Evolutionary conservation across 768 basidiomycete genomes (phyloP).

Genomic region (Hebeloma cylindrosporum): DNA sequence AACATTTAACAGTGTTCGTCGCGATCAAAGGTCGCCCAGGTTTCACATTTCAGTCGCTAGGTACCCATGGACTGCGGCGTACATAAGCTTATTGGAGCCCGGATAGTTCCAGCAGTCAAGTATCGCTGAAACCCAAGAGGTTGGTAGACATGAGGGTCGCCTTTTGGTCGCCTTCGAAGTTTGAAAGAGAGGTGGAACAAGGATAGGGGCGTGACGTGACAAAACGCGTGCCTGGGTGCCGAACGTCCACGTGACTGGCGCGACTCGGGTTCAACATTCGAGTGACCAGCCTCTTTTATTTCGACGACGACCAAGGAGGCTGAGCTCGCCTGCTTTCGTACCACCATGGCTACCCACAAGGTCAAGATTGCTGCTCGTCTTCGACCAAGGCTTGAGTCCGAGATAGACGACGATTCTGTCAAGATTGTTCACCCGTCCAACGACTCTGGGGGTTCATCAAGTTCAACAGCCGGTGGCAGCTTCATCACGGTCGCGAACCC

Average conservation of each 20-base stretch:
- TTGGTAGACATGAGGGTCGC: too few relatives aligned
- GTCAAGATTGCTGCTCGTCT: conserved; percentile 75
- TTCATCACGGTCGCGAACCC: conserved; percentile 71
- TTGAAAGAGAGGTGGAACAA: too few relatives aligned
- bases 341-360: conserved; percentile 40
- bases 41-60: too few relatives aligned
- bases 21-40: too few relatives aligned
- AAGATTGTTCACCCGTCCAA: conserved; percentile 46
- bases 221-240: not conserved
- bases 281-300: conserved; percentile 8
- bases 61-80: too few relatives aligned
- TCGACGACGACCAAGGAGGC: conserved; percentile 7
- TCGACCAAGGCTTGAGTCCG: conserved; percentile 60
- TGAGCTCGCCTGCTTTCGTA: not conserved
- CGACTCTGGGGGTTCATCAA: conserved; percentile 29
- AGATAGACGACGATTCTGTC: conserved; percentile 62
- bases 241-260: conserved; percentile 19
- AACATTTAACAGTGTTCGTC: too few relatives aligned
- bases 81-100: too few relatives aligned
- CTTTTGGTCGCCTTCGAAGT: too few relatives aligned
- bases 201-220: conserved; percentile 1
- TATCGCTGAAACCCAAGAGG: too few relatives aligned
- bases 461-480: conserved; percentile 33
- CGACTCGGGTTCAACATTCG: conserved; percentile 12
- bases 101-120: too few relatives aligned